These are phyloP conservation scores for Aspergillus panamensis DNA, from an alignment of 495 filamentous ascomycete genomes.

Conservation along the genomic window DNA sequence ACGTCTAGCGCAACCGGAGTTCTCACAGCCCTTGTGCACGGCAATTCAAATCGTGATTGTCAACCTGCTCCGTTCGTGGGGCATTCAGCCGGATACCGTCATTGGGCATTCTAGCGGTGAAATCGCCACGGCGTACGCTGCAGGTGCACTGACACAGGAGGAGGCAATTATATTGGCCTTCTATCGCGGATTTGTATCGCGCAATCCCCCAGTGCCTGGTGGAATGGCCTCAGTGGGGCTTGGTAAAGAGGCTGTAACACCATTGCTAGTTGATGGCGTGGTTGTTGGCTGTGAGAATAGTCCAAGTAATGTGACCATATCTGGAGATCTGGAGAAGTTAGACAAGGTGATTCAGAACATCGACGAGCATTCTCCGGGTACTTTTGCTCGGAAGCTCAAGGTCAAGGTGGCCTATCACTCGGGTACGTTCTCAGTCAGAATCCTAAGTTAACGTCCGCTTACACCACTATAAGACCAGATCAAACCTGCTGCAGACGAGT, in stretches of 20 bases:
- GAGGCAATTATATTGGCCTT: slow-evolving; percentile 18
- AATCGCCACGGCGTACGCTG: slow-evolving; percentile 29
- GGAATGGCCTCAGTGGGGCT: slow-evolving; percentile 48
- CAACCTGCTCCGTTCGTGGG: slow-evolving; percentile 10
- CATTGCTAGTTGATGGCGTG: slow-evolving; percentile 23
- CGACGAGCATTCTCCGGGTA: slow-evolving; percentile 16
- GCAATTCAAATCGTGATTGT: slow-evolving; percentile 24
- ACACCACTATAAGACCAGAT: slow-evolving; percentile 14
- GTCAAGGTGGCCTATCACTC: slow-evolving; percentile 44
- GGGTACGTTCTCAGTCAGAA: background rate
- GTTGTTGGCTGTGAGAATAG: slow-evolving; percentile 45
- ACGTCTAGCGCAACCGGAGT: slow-evolving; percentile 5
- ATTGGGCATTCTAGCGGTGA: slow-evolving; percentile 29
- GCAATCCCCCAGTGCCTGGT: background rate
- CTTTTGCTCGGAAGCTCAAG: slow-evolving; percentile 21
- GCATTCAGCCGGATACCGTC: slow-evolving; percentile 18
- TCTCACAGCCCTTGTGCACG: slow-evolving; percentile 20
- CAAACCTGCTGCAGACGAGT: background rate
- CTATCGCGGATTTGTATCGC: slow-evolving; percentile 19
- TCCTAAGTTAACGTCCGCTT: too few relatives aligned
- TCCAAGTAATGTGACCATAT: slow-evolving; percentile 37
- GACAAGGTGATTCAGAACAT: slow-evolving; percentile 34
- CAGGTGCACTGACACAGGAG: slow-evolving; percentile 10
- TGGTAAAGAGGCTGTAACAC: slow-evolving; percentile 19
- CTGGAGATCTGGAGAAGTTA: slow-evolving; percentile 40